Base-by-base conservation (phyloP, 805 yeast species). In the Ogataea paradorogensis region DNA sequence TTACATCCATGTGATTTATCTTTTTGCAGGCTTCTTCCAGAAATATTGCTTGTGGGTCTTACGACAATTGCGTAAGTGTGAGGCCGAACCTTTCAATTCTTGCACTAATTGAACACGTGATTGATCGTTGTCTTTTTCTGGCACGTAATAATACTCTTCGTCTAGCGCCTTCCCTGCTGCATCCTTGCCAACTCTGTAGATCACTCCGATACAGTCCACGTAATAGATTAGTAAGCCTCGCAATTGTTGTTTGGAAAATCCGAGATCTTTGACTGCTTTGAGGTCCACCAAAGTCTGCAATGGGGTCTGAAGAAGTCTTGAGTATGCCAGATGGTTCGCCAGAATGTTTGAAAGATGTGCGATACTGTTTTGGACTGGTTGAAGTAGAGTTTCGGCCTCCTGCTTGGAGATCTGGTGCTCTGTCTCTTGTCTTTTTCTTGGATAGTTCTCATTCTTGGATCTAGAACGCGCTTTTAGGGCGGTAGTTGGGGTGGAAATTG, bases 121-220 rank as follows among this genome's bases (percentile, higher is more conserved):
- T 20, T 58, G 54, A 56, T 91, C 95, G 26, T 64, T 58, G 62
- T 93, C 99, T 32, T 80, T 74, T 50, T 89, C 98, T 3, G 89
- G 80, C 42, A 82, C 79, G 58, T 93, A 93, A 62, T 89, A 93
- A 58, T 87, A 93, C 59, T 93, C 97, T 59, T 88, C 95, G 50
- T 91, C 98, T 46, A 93, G 70, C 3, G 85, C 86, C 61, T 89
- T 88, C 9, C 98, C 99, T 2, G 96, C 95, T 3, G 98, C 97
- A 63, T 93, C 99, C 61, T 89, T 90, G 34, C 97, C 97, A 43
- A 75, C 72, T 61, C 98, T 82, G 55, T 79, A 76, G 45, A 93
- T 90, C 9, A 84, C 83, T n/a, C 98, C 98, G 43, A 91, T 74
- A 53, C 91, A 83, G n/a, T 43, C 47, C 27, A 78, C 65, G 30